Percentiles rank a stretch among this genome's conserved stretches.
phyloP scores from a whole-genome alignment of 495 filamentous ascomycete genomes.

The Penicillium daleae region DNA sequence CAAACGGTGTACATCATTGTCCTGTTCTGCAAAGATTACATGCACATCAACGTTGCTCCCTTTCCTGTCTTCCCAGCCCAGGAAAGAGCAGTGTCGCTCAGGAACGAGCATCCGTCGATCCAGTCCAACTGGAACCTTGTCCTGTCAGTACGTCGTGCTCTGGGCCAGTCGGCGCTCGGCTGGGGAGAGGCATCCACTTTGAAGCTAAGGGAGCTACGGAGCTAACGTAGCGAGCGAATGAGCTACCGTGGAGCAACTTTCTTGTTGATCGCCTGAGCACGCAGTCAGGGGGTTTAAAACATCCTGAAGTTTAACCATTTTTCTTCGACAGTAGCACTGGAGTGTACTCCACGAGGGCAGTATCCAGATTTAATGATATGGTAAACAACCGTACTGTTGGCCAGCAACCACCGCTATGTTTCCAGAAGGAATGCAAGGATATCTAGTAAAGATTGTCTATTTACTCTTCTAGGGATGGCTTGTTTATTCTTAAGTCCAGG shows the following conservation, averaged over 20 bases:
- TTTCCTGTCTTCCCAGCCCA: neutral
- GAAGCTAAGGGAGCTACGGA: conserved; percentile 3
- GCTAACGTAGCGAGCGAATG: neutral
- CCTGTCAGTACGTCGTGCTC: neutral
- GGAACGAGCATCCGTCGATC: conserved; percentile 15
- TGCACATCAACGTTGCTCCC: neutral
- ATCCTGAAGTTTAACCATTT: too few species aligned
- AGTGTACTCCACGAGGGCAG: neutral
- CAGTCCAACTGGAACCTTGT: conserved; percentile 5
- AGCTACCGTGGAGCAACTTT: neutral
- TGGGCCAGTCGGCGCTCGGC: neutral
- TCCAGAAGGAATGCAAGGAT: conserved; percentile 16
- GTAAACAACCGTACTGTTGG: conserved; percentile 2
- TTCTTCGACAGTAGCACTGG: too few species aligned
- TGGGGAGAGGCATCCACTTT: conserved; percentile 3
- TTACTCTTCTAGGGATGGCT: neutral
- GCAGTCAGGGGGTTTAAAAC: conserved; percentile 2
- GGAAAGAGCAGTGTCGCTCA: neutral
- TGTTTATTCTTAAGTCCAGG: conserved; percentile 10
- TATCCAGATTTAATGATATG: neutral
- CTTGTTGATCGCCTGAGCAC: conserved; percentile 14
- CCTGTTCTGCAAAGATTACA: neutral
- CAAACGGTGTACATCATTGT: neutral
- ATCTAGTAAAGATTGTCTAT: conserved; percentile 12
- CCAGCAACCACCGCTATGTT: conserved; percentile 17